Conservation (phyloP, 2,329 filamentous ascomycete genomes). For the Neophaeococcomyces mojaviensis region DNA sequence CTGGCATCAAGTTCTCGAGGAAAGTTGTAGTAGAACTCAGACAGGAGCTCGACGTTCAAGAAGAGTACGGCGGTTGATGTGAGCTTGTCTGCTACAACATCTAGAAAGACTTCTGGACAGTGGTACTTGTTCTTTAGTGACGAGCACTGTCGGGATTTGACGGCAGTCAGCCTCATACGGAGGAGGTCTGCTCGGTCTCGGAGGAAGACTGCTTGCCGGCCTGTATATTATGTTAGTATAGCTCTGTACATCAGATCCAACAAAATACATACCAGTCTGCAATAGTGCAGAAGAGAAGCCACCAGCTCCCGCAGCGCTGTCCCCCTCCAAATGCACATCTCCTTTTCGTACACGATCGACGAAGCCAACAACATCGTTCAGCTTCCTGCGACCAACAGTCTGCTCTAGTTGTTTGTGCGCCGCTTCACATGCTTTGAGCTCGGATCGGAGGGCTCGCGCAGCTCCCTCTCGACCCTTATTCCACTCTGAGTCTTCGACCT, state of each 20-base stretch:
- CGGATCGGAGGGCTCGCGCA: conserved; percentile 70
- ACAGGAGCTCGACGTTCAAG: conserved; percentile 91
- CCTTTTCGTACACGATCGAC: conserved; percentile 85
- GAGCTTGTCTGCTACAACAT: conserved; percentile 90
- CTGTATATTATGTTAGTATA: conserved; percentile 39
- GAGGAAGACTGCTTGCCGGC: conserved; percentile 87
- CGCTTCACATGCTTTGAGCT: conserved; percentile 74
- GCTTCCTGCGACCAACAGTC: conserved; percentile 69
- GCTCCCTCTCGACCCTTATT: conserved; percentile 75
- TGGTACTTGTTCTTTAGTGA: conserved; percentile 84
- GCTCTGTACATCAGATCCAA: conserved; percentile 6
- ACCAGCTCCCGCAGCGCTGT: conserved; percentile 75
- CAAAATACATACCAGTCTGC: conserved; percentile 59
- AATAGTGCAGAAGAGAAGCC: conserved; percentile 86
- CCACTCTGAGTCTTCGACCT: conserved; percentile 90
- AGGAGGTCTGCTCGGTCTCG: conserved; percentile 84
- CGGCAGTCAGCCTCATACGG: conserved; percentile 77
- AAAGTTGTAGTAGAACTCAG: conserved; percentile 97
- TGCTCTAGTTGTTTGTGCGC: conserved; percentile 71
- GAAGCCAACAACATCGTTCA: conserved; percentile 83
- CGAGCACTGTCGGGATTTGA: conserved; percentile 85
- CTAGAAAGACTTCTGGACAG: conserved; percentile 95
- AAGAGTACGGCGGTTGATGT: conserved; percentile 93
- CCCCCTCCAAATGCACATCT: conserved; percentile 75
- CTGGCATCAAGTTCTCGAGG: conserved; percentile 83